Evolutionary conservation across 257 asterid species (phyloP).

Genomic region (Solanum chilense): DNA sequence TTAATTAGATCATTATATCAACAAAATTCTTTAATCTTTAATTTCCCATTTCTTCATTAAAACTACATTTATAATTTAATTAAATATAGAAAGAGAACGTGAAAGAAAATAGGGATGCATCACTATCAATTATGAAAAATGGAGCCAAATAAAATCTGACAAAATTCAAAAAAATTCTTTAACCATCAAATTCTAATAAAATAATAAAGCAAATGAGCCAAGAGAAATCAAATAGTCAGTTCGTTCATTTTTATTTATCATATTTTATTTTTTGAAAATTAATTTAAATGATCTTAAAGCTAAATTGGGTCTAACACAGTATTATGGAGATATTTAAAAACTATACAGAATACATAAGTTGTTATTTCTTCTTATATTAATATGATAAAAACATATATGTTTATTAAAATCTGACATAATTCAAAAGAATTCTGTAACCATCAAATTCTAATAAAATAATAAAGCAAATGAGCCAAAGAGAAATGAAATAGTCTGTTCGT

Average conservation of each 20-base stretch:
- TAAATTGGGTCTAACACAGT: no score
- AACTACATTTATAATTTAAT: background rate
- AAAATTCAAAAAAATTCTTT: background rate
- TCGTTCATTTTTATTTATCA: no score
- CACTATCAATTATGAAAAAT: background rate
- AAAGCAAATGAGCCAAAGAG: background rate
- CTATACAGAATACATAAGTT: no score
- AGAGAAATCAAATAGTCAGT: background rate
- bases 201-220: background rate
- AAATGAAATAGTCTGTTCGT: no score
- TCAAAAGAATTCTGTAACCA: background rate
- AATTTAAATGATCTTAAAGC: accelerated
- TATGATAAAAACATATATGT: no score
- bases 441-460: background rate
- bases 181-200: background rate
- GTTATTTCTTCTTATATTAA: background rate
- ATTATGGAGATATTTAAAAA: no score
- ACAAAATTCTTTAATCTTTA: background rate
- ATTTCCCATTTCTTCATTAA: background rate
- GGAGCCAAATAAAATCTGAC: background rate
- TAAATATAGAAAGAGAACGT: background rate
- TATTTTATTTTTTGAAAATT: accelerated
- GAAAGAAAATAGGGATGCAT: background rate
- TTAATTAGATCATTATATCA: background rate
- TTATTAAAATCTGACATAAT: background rate